phyloP scores from a whole-genome alignment of 1,139 yeast genomes.

The Ogataea hybrid region DNA sequence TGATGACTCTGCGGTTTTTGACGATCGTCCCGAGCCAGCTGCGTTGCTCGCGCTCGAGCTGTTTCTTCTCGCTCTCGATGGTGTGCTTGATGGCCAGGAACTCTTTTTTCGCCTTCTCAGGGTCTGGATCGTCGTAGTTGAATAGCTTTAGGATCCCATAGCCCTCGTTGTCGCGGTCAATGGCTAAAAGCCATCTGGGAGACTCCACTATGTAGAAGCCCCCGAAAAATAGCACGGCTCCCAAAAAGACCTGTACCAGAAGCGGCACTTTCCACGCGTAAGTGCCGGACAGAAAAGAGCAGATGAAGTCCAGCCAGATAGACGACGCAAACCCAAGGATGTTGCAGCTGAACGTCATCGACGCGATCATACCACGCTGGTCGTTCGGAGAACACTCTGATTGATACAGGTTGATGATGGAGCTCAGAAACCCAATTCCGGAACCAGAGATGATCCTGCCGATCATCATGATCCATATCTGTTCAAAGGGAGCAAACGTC shows the following conservation, averaged over 20 bases:
- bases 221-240: conserved; percentile 45
- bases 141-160: conserved; percentile 45
- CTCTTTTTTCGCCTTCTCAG: conserved; percentile 39
- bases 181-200: conserved; percentile 54
- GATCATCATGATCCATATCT: conserved; percentile 38
- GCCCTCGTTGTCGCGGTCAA: conserved; percentile 50
- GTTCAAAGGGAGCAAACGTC: conserved; percentile 42
- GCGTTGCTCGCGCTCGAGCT: conserved; percentile 41
- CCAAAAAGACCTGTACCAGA: conserved; percentile 47
- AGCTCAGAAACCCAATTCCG: conserved; percentile 52
- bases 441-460: conserved; percentile 53
- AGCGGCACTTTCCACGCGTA: conserved; percentile 54
- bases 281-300: conserved; percentile 46
- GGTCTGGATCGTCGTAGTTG: conserved; percentile 41
- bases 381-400: conserved; percentile 56
- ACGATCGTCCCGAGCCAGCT: conserved; percentile 16
- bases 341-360: conserved; percentile 56
- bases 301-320: conserved; percentile 55
- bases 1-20: conserved; percentile 28
- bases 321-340: conserved; percentile 50
- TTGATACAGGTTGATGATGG: conserved; percentile 54
- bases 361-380: conserved; percentile 53
- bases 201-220: conserved; percentile 55
- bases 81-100: conserved; percentile 45
- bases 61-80: conserved; percentile 43